Percentiles rank a stretch among this genome's conserved stretches.
Conservation (phyloP, 805 yeast species). For the Candida loeiensis region DNA sequence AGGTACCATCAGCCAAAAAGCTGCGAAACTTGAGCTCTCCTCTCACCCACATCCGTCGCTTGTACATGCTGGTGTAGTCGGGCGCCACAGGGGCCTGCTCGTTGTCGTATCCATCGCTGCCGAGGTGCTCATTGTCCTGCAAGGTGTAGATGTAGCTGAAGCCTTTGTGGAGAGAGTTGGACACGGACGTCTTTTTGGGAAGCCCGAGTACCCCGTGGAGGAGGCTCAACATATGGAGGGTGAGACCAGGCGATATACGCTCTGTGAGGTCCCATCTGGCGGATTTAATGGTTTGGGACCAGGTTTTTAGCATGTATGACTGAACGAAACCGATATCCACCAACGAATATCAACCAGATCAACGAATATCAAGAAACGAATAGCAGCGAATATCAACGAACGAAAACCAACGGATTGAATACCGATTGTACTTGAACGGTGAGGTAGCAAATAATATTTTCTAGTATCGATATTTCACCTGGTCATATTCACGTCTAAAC, state of each 20-base stretch:
- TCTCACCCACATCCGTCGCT: constrained; percentile 75
- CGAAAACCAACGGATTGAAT: too few species aligned
- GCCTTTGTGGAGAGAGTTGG: constrained; percentile 32
- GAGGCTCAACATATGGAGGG: constrained; percentile 17
- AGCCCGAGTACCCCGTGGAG: constrained; percentile 12
- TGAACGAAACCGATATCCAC: background rate
- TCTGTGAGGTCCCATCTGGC: constrained; percentile 21
- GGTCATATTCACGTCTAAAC: too few species aligned
- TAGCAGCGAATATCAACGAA: too few species aligned
- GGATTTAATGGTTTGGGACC: background rate
- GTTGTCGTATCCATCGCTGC: constrained; percentile 76
- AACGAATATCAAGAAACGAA: too few species aligned
- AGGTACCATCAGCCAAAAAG: constrained; percentile 16
- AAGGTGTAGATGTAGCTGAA: constrained; percentile 68
- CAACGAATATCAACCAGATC: too few species aligned
- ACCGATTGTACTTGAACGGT: too few species aligned
- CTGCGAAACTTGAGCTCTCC: constrained; percentile 51
- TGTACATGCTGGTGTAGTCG: constrained; percentile 28
- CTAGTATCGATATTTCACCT: too few species aligned
- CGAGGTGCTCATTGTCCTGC: constrained; percentile 48
- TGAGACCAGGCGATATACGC: constrained; percentile 18
- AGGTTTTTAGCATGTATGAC: background rate
- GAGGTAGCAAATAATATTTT: too few species aligned
- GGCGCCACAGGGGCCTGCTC: constrained; percentile 60
- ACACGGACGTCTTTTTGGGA: background rate